phyloP scores from a whole-genome alignment of 495 filamentous ascomycete species.

The Penicillium canescens region DNA sequence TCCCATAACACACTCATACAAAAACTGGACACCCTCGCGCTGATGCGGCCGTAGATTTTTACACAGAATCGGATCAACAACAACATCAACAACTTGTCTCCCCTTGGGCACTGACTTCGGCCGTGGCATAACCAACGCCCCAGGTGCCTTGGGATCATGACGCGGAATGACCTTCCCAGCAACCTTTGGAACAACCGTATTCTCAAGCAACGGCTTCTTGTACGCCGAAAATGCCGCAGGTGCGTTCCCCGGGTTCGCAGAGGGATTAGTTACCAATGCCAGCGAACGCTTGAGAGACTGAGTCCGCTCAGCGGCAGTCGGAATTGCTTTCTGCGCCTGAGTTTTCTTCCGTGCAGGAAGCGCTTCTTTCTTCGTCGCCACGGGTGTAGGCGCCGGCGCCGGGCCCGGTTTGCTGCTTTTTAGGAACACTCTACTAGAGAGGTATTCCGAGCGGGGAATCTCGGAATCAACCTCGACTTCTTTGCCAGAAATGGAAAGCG shows the following conservation, averaged over 20 bases:
- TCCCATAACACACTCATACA: constrained; percentile 87
- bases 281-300: constrained; percentile 19
- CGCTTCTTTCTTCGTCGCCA: constrained; percentile 21
- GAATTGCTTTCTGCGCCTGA: constrained; percentile 1
- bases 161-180: constrained; percentile 55
- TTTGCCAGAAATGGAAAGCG: constrained; percentile 67
- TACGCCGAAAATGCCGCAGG: constrained; percentile 40
- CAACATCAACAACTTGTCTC: constrained; percentile 75
- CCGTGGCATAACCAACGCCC: constrained; percentile 71
- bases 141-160: constrained; percentile 62
- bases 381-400: constrained; percentile 4
- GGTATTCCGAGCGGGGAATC: constrained; percentile 62
- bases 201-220: constrained; percentile 62
- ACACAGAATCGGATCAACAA: constrained; percentile 71
- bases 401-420: constrained; percentile 20
- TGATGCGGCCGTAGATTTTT: constrained; percentile 73
- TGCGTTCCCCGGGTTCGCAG: constrained; percentile 28
- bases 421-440: constrained; percentile 57
- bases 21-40: constrained; percentile 72
- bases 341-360: constrained; percentile 19
- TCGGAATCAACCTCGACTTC: constrained; percentile 72
- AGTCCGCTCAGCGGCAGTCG: constrained; percentile 10
- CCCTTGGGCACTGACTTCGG: constrained; percentile 57
- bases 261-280: constrained; percentile 19
- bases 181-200: constrained; percentile 50